A percentile compares a stretch with the other conserved stretches of the same genome.
Evolutionary conservation across 257 asterid species (phyloP).

Genomic region (Paulownia fortunei): DNA sequence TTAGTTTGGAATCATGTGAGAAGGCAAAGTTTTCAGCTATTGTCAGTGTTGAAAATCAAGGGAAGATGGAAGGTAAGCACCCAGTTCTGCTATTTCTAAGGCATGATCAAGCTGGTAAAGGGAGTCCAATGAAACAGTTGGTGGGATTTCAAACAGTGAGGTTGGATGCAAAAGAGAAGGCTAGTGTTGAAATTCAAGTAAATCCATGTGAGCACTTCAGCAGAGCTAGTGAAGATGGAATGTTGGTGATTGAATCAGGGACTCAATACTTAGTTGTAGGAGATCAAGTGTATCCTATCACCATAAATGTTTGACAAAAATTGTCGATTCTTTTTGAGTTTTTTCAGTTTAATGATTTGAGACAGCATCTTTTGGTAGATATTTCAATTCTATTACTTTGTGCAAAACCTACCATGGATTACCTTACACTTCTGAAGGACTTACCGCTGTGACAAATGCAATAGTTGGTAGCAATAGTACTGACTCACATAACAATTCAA

Average conservation of each 20-base stretch:
- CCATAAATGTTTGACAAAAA: slow-evolving; percentile 30
- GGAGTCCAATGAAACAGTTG: slow-evolving; percentile 53
- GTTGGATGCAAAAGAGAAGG: slow-evolving; percentile 43
- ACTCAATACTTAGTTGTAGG: slow-evolving; percentile 48
- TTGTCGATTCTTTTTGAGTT: not conserved
- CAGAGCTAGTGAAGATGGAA: slow-evolving; percentile 56
- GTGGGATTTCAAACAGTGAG: slow-evolving; percentile 56
- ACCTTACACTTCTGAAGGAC: too few species aligned
- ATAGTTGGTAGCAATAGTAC: too few species aligned
- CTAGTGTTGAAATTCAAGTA: slow-evolving; percentile 43
- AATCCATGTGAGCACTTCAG: slow-evolving; percentile 59
- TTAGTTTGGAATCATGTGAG: slow-evolving; percentile 21
- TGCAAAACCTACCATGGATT: not conserved
- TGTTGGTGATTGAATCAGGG: slow-evolving; percentile 56
- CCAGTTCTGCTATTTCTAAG: slow-evolving; percentile 58
- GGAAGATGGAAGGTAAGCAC: slow-evolving; percentile 62
- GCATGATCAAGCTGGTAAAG: slow-evolving; percentile 20
- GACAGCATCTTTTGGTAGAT: not conserved
- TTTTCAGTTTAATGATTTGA: not conserved
- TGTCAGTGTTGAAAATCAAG: slow-evolving; percentile 47
- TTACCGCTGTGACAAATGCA: too few species aligned
- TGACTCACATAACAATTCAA: too few species aligned
- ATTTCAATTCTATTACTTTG: not conserved
- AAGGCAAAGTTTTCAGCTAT: slow-evolving; percentile 32
- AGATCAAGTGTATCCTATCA: slow-evolving; percentile 50